A percentile compares a stretch with the other conserved stretches of the same genome.
phyloP scores from a whole-genome alignment of 768 basidiomycete genomes.

The Suillus occidentalis region DNA sequence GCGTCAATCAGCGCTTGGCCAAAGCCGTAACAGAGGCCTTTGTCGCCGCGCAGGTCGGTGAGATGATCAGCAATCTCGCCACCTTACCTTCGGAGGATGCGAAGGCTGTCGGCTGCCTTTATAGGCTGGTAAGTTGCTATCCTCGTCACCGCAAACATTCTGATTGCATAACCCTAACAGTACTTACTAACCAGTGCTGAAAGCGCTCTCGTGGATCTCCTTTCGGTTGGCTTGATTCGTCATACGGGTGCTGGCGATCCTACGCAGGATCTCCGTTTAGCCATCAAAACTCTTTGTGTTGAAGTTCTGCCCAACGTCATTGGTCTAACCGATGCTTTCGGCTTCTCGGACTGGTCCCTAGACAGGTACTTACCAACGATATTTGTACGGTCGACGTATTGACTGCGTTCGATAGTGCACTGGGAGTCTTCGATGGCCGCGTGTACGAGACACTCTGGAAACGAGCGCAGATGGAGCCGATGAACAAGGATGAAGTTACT shows the following conservation, averaged over 20 bases:
- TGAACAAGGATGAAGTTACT: conserved; percentile 52
- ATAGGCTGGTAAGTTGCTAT: conserved; percentile 28
- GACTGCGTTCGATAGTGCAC: conserved; percentile 40
- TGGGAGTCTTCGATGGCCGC: conserved; percentile 62
- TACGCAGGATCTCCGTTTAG: conserved; percentile 47
- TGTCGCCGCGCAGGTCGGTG: conserved; percentile 54
- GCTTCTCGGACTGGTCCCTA: conserved; percentile 73
- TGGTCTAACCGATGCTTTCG: conserved; percentile 71
- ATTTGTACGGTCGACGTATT: background rate
- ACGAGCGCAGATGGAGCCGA: conserved; percentile 55
- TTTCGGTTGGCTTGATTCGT: conserved; percentile 52
- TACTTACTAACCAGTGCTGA: conserved; percentile 62
- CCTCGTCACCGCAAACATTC: background rate
- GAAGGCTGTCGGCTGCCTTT: conserved; percentile 20
- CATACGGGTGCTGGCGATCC: conserved; percentile 36
- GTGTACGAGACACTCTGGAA: conserved; percentile 71
- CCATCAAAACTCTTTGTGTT: conserved; percentile 48
- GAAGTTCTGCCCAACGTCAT: conserved; percentile 63
- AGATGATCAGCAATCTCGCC: conserved; percentile 41
- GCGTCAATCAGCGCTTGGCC: conserved; percentile 55
- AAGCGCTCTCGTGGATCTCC: conserved; percentile 53
- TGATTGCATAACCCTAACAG: conserved; percentile 32
- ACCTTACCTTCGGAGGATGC: conserved; percentile 19
- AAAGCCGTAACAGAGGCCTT: conserved; percentile 71
- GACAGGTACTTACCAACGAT: conserved; percentile 47